A percentile compares a stretch with the other conserved stretches of the same genome.
Conservation (phyloP, 768 basidiomycete genomes). For the Mycena pura region DNA sequence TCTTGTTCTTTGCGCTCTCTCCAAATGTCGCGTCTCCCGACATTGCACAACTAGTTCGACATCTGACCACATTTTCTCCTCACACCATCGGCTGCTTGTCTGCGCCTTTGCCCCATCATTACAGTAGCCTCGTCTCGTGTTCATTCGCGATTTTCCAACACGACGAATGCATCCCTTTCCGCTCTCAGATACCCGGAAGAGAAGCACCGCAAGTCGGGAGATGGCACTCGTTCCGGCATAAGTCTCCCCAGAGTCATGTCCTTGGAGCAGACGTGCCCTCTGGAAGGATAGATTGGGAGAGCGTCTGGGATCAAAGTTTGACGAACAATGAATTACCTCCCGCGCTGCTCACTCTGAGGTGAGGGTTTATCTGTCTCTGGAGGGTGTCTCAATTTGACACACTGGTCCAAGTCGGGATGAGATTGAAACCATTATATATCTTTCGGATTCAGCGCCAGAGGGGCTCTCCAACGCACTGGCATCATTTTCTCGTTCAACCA, state of each 20-base stretch:
- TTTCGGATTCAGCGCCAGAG: conserved; percentile 65
- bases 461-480: conserved; percentile 56
- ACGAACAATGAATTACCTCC: conserved; percentile 40
- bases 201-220: conserved; percentile 70
- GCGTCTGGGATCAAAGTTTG: conserved; percentile 51
- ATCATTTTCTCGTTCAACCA: conserved; percentile 51
- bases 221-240: conserved; percentile 67
- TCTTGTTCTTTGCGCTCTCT: conserved; percentile 59
- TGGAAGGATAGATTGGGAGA: conserved; percentile 54
- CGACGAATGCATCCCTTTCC: conserved; percentile 53
- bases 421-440: conserved; percentile 52
- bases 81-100: conserved; percentile 69
- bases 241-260: conserved; percentile 20
- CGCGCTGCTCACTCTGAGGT: conserved; percentile 48
- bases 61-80: conserved; percentile 47
- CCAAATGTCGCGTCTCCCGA: conserved; percentile 45
- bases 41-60: conserved; percentile 47
- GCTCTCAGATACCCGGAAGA: conserved; percentile 68
- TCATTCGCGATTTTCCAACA: conserved; percentile 63
- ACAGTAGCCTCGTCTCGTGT: conserved; percentile 49
- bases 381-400: not conserved
- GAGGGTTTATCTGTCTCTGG: conserved; percentile 21
- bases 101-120: conserved; percentile 47
- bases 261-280: conserved; percentile 22
- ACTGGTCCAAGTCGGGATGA: conserved; percentile 34